Percentiles rank a stretch among this genome's conserved stretches.
Evolutionary conservation across 2,329 filamentous ascomycete species (phyloP).

Genomic region (Fusarium bactridioides): DNA sequence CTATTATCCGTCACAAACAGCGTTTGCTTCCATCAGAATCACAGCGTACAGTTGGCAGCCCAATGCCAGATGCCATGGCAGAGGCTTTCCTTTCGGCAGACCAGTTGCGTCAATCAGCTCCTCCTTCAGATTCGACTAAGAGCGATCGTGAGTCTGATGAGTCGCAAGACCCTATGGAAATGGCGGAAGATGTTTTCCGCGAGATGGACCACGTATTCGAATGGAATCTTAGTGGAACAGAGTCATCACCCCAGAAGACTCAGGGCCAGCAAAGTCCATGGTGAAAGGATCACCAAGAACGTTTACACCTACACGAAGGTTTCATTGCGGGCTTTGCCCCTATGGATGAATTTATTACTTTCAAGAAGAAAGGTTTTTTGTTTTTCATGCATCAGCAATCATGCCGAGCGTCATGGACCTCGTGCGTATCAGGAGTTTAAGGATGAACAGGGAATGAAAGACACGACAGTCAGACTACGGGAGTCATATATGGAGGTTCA

Average conservation of each 20-base stretch:
- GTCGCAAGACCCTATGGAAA: slow-evolving; percentile 46
- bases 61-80: slow-evolving; percentile 39
- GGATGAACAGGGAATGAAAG: slow-evolving; percentile 11
- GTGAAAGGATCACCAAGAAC: slow-evolving; percentile 18
- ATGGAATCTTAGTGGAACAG: slow-evolving; percentile 43
- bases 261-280: slow-evolving; percentile 41
- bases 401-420: not conserved
- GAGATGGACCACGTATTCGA: slow-evolving; percentile 49
- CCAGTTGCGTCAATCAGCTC: slow-evolving; percentile 12
- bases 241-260: slow-evolving; percentile 9
- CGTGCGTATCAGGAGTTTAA: slow-evolving; percentile 19
- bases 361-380: not conserved
- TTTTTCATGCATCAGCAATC: not conserved
- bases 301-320: not conserved
- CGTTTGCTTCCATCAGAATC: slow-evolving; percentile 53
- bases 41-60: slow-evolving; percentile 44
- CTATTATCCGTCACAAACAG: slow-evolving; percentile 33
- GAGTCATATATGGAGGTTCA: slow-evolving; percentile 4
- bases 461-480: slow-evolving; percentile 6
- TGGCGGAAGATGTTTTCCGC: slow-evolving; percentile 49
- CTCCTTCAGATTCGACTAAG: slow-evolving; percentile 10
- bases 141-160: slow-evolving; percentile 21
- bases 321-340: not conserved
- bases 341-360: not conserved
- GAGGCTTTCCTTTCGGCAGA: slow-evolving; percentile 39